Conservation (phyloP, 768 basidiomycete genomes). For the Suillus ampliporus region DNA sequence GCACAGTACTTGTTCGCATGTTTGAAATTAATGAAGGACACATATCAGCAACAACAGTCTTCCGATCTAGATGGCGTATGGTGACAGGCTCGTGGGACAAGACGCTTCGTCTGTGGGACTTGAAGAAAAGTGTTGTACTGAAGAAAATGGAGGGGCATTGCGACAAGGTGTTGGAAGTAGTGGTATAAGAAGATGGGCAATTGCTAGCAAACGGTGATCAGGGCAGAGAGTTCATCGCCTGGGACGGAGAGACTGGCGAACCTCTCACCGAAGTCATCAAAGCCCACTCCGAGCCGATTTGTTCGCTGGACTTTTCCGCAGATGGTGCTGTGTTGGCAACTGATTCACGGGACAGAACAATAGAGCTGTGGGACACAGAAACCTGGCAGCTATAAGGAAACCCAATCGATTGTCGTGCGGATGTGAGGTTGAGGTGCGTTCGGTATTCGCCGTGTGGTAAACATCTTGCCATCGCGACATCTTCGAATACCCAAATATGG, state of each 20-base stretch:
- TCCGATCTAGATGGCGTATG: background rate
- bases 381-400: background rate
- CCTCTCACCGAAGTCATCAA: background rate
- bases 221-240: background rate
- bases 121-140: background rate
- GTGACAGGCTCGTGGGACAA: background rate
- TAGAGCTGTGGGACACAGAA: background rate
- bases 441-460: background rate
- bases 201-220: background rate
- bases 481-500: too few relatives aligned
- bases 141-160: background rate
- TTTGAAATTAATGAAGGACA: too few relatives aligned
- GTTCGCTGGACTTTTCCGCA: background rate
- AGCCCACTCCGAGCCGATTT: too few relatives aligned
- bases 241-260: background rate
- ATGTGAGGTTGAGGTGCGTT: too few relatives aligned
- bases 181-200: background rate
- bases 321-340: background rate
- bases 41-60: too few relatives aligned
- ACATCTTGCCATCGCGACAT: too few relatives aligned
- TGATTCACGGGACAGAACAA: background rate
- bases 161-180: background rate
- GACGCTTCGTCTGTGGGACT: background rate
- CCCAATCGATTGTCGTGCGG: too few relatives aligned
- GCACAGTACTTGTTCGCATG: background rate